These are phyloP conservation scores for Domatiomyces catenatus DNA, from an alignment of 2,329 filamentous ascomycete species.

Conservation along the genomic window DNA sequence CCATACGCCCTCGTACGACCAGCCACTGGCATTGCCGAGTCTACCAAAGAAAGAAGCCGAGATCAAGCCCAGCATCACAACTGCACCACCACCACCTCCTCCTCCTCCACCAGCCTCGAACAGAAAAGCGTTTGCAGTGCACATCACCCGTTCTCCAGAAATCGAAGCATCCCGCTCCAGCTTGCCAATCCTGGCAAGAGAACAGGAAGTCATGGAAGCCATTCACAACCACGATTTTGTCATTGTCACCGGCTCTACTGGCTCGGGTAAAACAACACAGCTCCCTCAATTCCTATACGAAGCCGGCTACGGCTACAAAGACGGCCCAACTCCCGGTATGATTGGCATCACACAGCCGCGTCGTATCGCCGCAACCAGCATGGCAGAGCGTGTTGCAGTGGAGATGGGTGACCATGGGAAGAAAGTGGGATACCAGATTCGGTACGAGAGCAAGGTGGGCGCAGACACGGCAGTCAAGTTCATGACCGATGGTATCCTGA, in stretches of 20 bases:
- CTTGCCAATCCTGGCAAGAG: conserved; percentile 81
- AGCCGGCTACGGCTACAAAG: conserved; percentile 68
- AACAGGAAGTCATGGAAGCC: conserved; percentile 96
- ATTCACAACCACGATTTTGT: conserved; percentile 83
- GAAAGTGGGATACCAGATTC: conserved; percentile 80
- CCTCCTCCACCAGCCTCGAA: not conserved
- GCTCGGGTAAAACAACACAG: conserved; percentile 95
- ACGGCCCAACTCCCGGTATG: conserved; percentile 71
- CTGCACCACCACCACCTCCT: conserved; percentile 1
- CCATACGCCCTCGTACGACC: conserved; percentile 31
- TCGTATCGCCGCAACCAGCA: conserved; percentile 87
- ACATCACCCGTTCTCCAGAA: conserved; percentile 51
- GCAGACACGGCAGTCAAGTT: conserved; percentile 85
- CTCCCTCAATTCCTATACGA: conserved; percentile 93
- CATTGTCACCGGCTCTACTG: conserved; percentile 85
- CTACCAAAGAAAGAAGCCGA: conserved; percentile 23
- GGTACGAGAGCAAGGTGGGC: conserved; percentile 74
- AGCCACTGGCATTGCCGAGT: not conserved
- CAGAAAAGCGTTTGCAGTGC: conserved; percentile 60
- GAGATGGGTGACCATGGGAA: conserved; percentile 67
- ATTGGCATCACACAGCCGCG: conserved; percentile 91
- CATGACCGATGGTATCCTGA: conserved; percentile 93
- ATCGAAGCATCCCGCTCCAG: conserved; percentile 66
- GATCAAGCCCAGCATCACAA: conserved; percentile 18
- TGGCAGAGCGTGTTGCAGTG: conserved; percentile 79